Evolutionary conservation across 352 stramenopile species (phyloP).

Genomic region (Stramenopiles sp.): DNA sequence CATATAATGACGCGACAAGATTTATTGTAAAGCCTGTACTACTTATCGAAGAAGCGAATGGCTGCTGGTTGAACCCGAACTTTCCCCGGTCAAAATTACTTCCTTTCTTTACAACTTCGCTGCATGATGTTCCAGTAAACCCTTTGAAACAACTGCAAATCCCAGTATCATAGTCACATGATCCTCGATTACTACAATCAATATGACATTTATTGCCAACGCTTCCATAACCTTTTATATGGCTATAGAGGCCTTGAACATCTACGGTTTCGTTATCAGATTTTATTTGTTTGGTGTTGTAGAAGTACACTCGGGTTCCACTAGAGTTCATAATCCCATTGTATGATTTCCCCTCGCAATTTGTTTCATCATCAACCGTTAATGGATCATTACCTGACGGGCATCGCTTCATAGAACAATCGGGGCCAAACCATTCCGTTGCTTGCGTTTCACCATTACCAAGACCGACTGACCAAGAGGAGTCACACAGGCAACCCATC

Average conservation of each 20-base stretch:
- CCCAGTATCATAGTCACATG: constrained; percentile 58
- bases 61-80: no score
- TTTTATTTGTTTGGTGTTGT: not conserved
- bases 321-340: not conserved
- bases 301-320: not conserved
- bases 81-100: no score
- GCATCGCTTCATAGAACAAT: constrained; percentile 54
- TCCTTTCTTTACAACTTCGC: no score
- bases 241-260: not conserved
- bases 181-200: constrained; percentile 70
- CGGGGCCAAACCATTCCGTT: constrained; percentile 57
- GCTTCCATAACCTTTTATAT: not conserved
- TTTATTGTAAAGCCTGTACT: no score
- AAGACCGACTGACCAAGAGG: constrained; percentile 52
- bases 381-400: constrained; percentile 60
- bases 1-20: no score
- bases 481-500: constrained; percentile 53
- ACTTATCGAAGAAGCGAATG: no score
- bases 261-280: not conserved
- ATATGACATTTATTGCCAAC: constrained; percentile 63
- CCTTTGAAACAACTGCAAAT: constrained; percentile 62
- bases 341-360: constrained; percentile 38
- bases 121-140: no score
- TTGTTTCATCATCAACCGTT: constrained; percentile 49
- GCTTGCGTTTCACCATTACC: constrained; percentile 44